A percentile compares a stretch with the other conserved stretches of the same genome.
These are phyloP conservation scores for Suhomyces bokatorum DNA, from an alignment of 1,139 yeast genomes.

Conservation along the genomic window DNA sequence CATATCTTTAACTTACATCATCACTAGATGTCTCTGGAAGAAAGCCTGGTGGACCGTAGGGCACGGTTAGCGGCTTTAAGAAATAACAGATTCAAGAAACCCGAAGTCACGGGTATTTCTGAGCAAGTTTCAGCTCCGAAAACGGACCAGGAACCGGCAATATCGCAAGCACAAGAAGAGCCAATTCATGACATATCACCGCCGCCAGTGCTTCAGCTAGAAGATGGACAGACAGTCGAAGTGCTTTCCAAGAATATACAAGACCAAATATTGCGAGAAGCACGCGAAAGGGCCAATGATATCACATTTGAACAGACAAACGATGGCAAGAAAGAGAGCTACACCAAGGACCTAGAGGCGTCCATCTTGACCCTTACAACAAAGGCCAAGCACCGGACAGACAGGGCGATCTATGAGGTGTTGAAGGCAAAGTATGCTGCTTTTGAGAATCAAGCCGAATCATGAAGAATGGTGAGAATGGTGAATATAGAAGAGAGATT, in stretches of 20 bases:
- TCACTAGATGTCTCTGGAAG: not conserved
- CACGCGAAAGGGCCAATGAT: constrained; percentile 19
- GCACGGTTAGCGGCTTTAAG: constrained; percentile 28
- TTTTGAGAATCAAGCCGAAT: not conserved
- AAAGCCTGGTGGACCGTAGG: constrained; percentile 20
- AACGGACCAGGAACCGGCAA: not conserved
- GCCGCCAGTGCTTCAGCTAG: constrained; percentile 15
- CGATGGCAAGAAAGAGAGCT: constrained; percentile 12
- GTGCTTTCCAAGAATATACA: constrained; percentile 27
- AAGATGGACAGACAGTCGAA: constrained; percentile 30
- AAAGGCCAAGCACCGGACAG: constrained; percentile 32
- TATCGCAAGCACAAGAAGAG: not conserved
- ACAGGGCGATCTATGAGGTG: constrained; percentile 28
- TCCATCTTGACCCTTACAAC: constrained; percentile 30
- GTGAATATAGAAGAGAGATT: no score
- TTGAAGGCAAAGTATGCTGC: constrained; percentile 25
- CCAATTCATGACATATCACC: not conserved
- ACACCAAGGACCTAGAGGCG: constrained; percentile 32
- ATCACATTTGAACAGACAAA: constrained; percentile 4
- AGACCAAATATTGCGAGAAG: constrained; percentile 21
- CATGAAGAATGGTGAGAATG: no score
- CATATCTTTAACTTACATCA: not conserved
- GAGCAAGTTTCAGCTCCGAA: not conserved
- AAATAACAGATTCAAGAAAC: constrained; percentile 15
- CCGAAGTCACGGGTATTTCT: not conserved